Evolutionary conservation across 305 asterid species (phyloP).

Genomic region (Fraxinus xanthoxyloides): DNA sequence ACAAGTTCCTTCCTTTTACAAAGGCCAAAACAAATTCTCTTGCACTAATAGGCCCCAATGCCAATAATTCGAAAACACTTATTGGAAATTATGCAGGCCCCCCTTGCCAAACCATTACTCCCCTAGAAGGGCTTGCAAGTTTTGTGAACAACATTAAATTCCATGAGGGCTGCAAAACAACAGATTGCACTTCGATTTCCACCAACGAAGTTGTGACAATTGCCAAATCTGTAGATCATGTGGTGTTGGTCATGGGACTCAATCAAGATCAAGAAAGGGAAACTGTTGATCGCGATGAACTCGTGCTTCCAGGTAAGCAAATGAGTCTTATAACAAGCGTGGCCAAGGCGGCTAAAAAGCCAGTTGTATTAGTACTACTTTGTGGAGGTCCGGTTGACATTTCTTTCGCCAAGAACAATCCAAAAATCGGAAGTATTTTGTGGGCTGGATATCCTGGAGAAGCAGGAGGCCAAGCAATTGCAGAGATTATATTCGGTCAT

Average conservation of each 20-base stretch:
- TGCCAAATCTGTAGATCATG: conserved; percentile 42
- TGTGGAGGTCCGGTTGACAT: conserved; percentile 74
- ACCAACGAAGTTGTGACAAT: conserved; percentile 17
- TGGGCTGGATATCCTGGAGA: conserved; percentile 79
- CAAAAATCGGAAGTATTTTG: conserved; percentile 52
- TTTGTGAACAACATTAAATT: conserved; percentile 27
- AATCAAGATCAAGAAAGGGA: conserved; percentile 52
- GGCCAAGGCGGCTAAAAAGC: conserved; percentile 51
- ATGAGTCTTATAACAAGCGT: conserved; percentile 33
- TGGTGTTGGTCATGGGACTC: conserved; percentile 57
- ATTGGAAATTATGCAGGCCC: conserved; percentile 64
- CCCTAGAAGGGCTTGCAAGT: conserved; percentile 53
- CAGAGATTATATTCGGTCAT: conserved; percentile 67
- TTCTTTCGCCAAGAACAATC: conserved; percentile 48
- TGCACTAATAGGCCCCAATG: conserved; percentile 62
- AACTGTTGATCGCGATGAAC: conserved; percentile 47
- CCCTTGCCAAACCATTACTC: conserved; percentile 55
- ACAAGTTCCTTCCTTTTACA: conserved; percentile 47
- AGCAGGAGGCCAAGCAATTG: conserved; percentile 63
- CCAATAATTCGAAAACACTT: conserved; percentile 40
- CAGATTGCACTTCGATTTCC: conserved; percentile 30
- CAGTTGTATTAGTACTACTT: conserved; percentile 50
- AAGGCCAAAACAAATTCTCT: conserved; percentile 36
- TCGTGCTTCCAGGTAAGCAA: conserved; percentile 57
- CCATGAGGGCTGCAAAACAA: conserved; percentile 40